phyloP scores from a whole-genome alignment of 2,329 filamentous ascomycete genomes.

The Botrytis pseudocinerea region DNA sequence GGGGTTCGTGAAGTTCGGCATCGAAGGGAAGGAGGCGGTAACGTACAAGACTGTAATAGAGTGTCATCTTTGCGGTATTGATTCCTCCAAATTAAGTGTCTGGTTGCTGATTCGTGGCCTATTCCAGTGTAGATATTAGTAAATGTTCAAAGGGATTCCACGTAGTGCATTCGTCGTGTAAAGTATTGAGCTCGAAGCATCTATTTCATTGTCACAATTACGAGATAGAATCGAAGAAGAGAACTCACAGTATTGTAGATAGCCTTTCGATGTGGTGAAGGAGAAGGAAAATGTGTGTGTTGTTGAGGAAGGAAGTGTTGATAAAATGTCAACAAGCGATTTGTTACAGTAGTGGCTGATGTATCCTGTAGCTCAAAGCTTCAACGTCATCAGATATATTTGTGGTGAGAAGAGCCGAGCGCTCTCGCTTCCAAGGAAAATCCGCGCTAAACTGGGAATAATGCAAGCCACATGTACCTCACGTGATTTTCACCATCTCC shows the following conservation, averaged over 20 bases:
- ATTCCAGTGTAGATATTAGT: conserved; percentile 20
- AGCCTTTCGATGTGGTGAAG: neutral
- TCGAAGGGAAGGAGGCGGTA: neutral
- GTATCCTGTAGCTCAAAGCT: conserved; percentile 25
- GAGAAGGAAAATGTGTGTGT: neutral
- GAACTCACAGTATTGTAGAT: conserved; percentile 14
- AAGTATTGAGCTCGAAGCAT: neutral
- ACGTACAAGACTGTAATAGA: conserved; percentile 53
- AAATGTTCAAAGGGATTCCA: neutral
- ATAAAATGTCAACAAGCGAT: conserved; percentile 19
- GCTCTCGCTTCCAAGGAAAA: conserved; percentile 24
- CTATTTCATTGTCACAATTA: too few relatives aligned
- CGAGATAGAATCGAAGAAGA: neutral
- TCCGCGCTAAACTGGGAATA: conserved; percentile 18
- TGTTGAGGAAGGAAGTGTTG: neutral
- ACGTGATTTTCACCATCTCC: neutral
- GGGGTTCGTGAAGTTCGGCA: neutral
- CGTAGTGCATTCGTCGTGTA: neutral
- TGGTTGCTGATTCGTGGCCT: conserved; percentile 33
- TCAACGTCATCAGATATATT: conserved; percentile 28
- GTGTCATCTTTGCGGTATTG: conserved; percentile 47
- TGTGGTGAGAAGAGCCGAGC: conserved; percentile 16
- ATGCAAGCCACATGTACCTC: neutral
- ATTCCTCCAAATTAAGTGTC: conserved; percentile 21
- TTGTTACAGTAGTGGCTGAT: conserved; percentile 13